Evolutionary conservation across 1,284 basidiomycete species (phyloP), one percentile per base, ranked within the genome.

Genomic region (Caloboletus inedulis): DNA sequence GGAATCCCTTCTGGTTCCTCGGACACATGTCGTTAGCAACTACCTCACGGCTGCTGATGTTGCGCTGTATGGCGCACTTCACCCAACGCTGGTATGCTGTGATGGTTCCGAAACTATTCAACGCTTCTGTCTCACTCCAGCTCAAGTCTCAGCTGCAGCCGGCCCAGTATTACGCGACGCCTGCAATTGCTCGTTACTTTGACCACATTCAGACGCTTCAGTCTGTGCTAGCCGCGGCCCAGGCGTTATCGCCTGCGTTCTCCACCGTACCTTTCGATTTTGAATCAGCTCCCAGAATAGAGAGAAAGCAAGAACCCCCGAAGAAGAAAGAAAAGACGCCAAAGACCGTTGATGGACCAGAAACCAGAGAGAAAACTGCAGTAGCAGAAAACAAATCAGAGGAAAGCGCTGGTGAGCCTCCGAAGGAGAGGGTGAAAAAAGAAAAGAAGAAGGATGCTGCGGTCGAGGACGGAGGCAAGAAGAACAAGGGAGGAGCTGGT

Each of bases 151-250:
- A 83, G 66, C 70, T 87, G 25, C 79, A 81, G 57, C 75, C 87
- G 0, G 60, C 78, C 21, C 81, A 89, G 69, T 86, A 90, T 73
- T 86, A 87, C 66, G 73, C 84, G 27, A 80, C 83, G 52, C 91
- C 94, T 7, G 81, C 91, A 25, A 72, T 98, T 43, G 89, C 90
- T 42, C 90, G 95, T 48, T 96, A 95, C 78, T 96, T 97, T 68
- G 89, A 94, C 69, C 91, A 96, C 69, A 82, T 98, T 55, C 94
- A 98, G 75, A 78, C 82, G 45, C 77, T 78, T 21, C 77, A 85
- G 4, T 66, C 77, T 35, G 79, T 94, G 29, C 76, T 80, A 31
- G 72, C 75, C 53, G 76, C 79, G 2, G 81, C 85, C 7, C 75
- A 77, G 35, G 62, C 75, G 1, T 69, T 82, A 29, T 69, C 76